These are phyloP conservation scores for Venturia aucupariae DNA, from an alignment of 2,329 filamentous ascomycete species.

Conservation along the genomic window DNA sequence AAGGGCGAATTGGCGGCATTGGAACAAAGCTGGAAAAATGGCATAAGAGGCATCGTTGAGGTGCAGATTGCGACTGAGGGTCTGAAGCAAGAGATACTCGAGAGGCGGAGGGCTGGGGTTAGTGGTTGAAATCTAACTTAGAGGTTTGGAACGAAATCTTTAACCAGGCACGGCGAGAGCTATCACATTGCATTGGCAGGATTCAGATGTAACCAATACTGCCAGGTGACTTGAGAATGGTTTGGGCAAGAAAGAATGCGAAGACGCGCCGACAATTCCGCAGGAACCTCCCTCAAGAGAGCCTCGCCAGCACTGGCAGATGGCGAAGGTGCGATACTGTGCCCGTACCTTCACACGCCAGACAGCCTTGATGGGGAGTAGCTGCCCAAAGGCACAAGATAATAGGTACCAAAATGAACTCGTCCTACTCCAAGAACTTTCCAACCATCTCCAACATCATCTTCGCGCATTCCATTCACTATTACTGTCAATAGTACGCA, in stretches of 20 bases:
- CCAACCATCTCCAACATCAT: background rate
- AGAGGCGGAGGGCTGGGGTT: constrained; percentile 44
- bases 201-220: background rate
- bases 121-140: constrained; percentile 3
- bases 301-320: background rate
- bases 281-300: background rate
- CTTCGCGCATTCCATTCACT: background rate
- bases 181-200: background rate
- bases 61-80: constrained; percentile 75
- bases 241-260: background rate
- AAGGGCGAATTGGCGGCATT: constrained; percentile 63
- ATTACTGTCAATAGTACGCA: background rate
- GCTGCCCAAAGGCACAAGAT: background rate
- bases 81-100: constrained; percentile 57
- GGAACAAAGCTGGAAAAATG: constrained; percentile 70
- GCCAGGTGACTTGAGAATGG: background rate
- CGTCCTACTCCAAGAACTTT: background rate
- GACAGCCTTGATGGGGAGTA: background rate
- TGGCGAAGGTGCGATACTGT: background rate
- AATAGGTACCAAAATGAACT: background rate
- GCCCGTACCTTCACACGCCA: background rate
- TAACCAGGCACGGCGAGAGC: background rate
- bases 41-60: constrained; percentile 72
- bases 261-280: background rate
- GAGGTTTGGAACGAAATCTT: background rate